phyloP scores from a whole-genome alignment of 2,329 filamentous ascomycete species.

The Penicillium sp. region DNA sequence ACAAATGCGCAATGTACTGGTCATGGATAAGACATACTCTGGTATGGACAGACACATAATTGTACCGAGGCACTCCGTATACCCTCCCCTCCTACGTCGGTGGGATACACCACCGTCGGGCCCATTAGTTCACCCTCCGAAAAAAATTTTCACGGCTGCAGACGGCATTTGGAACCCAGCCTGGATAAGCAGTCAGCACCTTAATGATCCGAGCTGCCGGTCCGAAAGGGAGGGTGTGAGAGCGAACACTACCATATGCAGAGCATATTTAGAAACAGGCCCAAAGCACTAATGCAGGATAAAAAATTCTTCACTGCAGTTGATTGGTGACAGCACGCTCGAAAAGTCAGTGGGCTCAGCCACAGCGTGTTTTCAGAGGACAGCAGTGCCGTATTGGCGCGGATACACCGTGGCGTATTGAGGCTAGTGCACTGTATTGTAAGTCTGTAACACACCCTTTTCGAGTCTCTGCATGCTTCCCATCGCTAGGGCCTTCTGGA shows the following conservation, averaged over 20 bases:
- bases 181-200: constrained; percentile 26
- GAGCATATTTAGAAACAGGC: constrained; percentile 25
- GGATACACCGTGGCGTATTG: constrained; percentile 12
- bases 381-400: constrained; percentile 4
- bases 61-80: neutral
- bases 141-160: constrained; percentile 22
- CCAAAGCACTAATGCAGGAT: constrained; percentile 28
- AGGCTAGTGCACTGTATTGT: constrained; percentile 9
- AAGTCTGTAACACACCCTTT: neutral
- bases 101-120: neutral
- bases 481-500: constrained; percentile 20
- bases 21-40: neutral
- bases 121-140: too few relatives aligned
- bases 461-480: neutral
- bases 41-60: neutral
- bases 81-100: neutral
- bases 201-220: constrained; percentile 19
- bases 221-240: neutral
- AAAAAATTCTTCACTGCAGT: constrained; percentile 20
- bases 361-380: constrained; percentile 12
- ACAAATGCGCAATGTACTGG: constrained; percentile 7
- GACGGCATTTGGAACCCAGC: neutral
- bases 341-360: constrained; percentile 19
- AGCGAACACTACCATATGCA: constrained; percentile 17
- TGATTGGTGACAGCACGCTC: constrained; percentile 21